These are phyloP conservation scores for Hypoxylon trugodes DNA, from an alignment of 495 filamentous ascomycete species.

Conservation along the genomic window DNA sequence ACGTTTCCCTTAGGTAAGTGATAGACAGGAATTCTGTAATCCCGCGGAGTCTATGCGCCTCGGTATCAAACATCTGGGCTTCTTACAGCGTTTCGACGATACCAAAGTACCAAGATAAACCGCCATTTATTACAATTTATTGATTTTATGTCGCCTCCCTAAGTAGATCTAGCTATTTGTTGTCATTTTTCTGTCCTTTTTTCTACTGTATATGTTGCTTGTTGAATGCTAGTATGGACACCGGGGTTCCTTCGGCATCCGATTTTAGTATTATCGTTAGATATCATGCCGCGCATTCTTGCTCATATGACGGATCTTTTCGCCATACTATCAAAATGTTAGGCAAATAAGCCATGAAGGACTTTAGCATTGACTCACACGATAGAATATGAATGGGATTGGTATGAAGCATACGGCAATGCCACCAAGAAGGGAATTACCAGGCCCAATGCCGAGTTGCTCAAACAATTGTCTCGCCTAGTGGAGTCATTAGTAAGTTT, in stretches of 20 bases:
- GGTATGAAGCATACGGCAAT: slow-evolving; percentile 53
- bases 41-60: too few relatives aligned
- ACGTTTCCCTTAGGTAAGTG: too few relatives aligned
- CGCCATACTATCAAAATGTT: slow-evolving; percentile 38
- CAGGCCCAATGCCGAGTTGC: slow-evolving; percentile 55
- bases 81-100: too few relatives aligned
- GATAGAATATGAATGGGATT: slow-evolving; percentile 61
- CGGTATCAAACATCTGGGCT: too few relatives aligned
- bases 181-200: too few relatives aligned
- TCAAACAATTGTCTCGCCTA: slow-evolving; percentile 52
- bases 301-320: slow-evolving; percentile 41
- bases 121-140: too few relatives aligned
- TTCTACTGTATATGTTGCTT: too few relatives aligned
- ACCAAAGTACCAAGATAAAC: too few relatives aligned
- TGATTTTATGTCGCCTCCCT: too few relatives aligned
- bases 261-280: background rate
- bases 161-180: too few relatives aligned
- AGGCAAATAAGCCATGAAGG: slow-evolving; percentile 13
- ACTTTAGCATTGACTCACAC: slow-evolving; percentile 9
- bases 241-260: background rate
- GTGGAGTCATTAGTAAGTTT: background rate
- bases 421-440: slow-evolving; percentile 58
- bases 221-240: background rate
- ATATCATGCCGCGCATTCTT: slow-evolving; percentile 46
- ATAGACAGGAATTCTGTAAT: too few relatives aligned